These are phyloP conservation scores for Pseudogymnoascus sp. DNA, from an alignment of 2,329 filamentous ascomycete species.

Conservation along the genomic window DNA sequence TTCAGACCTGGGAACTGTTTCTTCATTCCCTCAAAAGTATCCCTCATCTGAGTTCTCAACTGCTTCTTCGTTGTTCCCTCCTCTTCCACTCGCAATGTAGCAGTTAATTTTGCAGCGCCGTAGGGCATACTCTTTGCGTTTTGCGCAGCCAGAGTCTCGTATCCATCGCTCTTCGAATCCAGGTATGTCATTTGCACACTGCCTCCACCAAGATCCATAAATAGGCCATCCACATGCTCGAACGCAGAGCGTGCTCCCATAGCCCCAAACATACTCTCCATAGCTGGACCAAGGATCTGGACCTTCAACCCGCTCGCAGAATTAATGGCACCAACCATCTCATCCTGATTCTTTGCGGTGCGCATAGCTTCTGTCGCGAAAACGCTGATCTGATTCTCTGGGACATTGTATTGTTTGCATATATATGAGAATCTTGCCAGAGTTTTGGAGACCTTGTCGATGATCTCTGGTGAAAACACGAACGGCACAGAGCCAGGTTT, in stretches of 20 bases:
- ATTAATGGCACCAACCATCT: conserved; percentile 59
- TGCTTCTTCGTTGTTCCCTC: conserved; percentile 38
- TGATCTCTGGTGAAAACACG: conserved; percentile 46
- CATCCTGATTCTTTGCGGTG: conserved; percentile 63
- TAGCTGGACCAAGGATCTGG: conserved; percentile 64
- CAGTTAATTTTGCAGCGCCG: conserved; percentile 50
- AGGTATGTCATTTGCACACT: conserved; percentile 60
- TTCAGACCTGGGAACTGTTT: conserved; percentile 43
- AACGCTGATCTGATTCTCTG: conserved; percentile 56
- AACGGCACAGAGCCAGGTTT: conserved; percentile 26
- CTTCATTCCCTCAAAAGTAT: conserved; percentile 50
- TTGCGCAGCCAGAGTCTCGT: conserved; percentile 45
- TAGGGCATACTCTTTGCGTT: conserved; percentile 52
- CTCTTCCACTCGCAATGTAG: conserved; percentile 33
- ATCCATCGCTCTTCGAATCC: conserved; percentile 38
- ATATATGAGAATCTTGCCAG: conserved; percentile 64
- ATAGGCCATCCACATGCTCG: conserved; percentile 61
- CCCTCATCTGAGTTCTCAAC: conserved; percentile 44
- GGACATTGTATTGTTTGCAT: conserved; percentile 63
- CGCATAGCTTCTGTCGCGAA: conserved; percentile 87
- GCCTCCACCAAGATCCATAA: conserved; percentile 78
- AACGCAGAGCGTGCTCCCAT: conserved; percentile 75
- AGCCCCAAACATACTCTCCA: conserved; percentile 76
- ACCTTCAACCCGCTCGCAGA: conserved; percentile 59
- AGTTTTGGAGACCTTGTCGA: conserved; percentile 56